phyloP scores from a whole-genome alignment of 2,329 filamentous ascomycete genomes.

The Aspergillus calidoustus region DNA sequence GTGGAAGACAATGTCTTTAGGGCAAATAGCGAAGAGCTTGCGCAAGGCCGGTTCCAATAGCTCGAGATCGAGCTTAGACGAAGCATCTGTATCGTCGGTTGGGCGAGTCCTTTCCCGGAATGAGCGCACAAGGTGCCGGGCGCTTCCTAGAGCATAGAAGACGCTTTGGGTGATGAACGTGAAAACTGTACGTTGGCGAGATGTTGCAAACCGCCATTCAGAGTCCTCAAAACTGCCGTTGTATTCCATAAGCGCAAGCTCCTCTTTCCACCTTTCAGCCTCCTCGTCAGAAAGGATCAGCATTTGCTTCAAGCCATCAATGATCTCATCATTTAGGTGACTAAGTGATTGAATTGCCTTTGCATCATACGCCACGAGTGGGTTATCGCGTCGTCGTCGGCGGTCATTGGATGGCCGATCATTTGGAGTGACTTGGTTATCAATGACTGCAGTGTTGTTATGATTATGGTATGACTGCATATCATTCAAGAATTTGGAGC shows the following conservation, averaged over 20 bases:
- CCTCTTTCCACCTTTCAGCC: slow-evolving; percentile 43
- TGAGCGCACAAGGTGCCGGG: slow-evolving; percentile 46
- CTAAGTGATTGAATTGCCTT: slow-evolving; percentile 38
- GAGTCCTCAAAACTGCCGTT: slow-evolving; percentile 43
- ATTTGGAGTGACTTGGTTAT: slow-evolving; percentile 22
- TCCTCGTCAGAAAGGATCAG: slow-evolving; percentile 43
- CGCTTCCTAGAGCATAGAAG: slow-evolving; percentile 48
- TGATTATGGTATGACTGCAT: slow-evolving; percentile 23
- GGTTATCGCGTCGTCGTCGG: slow-evolving; percentile 22
- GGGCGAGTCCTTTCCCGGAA: slow-evolving; percentile 36
- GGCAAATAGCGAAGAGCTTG: slow-evolving; percentile 43
- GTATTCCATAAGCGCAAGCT: slow-evolving; percentile 42
- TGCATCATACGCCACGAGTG: slow-evolving; percentile 18
- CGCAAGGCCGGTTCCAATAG: slow-evolving; percentile 40
- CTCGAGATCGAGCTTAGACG: slow-evolving; percentile 33
- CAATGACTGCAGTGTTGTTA: slow-evolving; percentile 13
- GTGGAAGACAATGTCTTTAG: slow-evolving; percentile 47
- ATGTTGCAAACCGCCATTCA: slow-evolving; percentile 45
- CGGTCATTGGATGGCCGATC: slow-evolving; percentile 26
- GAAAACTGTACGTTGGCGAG: slow-evolving; percentile 42
- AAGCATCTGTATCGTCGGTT: slow-evolving; percentile 8
- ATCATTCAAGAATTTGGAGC: slow-evolving; percentile 40
- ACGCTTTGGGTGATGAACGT: slow-evolving; percentile 51
- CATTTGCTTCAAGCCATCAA: slow-evolving; percentile 42
- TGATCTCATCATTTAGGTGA: slow-evolving; percentile 43